Conservation (phyloP, 73 alveolate species). For the Uronychia binucleata region DNA sequence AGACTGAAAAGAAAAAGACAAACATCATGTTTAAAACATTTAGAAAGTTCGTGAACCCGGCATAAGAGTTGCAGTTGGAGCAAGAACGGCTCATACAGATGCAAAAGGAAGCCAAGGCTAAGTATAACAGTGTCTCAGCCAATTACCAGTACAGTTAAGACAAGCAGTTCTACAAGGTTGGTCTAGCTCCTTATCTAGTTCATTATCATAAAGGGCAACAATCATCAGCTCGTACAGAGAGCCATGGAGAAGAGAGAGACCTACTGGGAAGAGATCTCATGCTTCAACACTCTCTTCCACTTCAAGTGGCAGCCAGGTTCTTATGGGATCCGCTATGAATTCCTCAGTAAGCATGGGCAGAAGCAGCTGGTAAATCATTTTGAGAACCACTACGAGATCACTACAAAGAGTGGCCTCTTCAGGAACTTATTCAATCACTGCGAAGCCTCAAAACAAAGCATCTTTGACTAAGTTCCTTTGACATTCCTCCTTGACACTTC, state of each 20-base stretch:
- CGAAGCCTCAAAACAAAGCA: constrained; percentile 68
- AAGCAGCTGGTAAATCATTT: constrained; percentile 85
- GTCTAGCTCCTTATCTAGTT: not conserved
- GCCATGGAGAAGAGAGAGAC: constrained; percentile 22
- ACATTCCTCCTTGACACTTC: constrained; percentile 71
- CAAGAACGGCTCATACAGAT: constrained; percentile 19
- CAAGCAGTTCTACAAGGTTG: constrained; percentile 2
- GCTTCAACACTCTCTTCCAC: constrained; percentile 57
- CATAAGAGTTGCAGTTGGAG: constrained; percentile 4
- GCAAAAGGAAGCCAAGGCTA: constrained; percentile 40
- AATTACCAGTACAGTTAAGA: constrained; percentile 7
- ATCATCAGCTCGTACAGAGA: constrained; percentile 24
- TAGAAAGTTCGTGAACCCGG: constrained; percentile 31
- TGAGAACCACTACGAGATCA: constrained; percentile 77
- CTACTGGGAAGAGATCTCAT: constrained; percentile 60
- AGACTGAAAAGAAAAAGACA: not conserved
- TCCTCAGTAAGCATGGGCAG: constrained; percentile 46
- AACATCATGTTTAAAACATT: constrained; percentile 17
- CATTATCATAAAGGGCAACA: constrained; percentile 33
- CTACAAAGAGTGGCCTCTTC: constrained; percentile 75
- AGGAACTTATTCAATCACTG: constrained; percentile 68
- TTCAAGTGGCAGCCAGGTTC: constrained; percentile 71
- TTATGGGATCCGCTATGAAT: constrained; percentile 65
- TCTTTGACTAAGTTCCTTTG: constrained; percentile 78
- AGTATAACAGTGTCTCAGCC: constrained; percentile 4